Evolutionary conservation across 208 protist species (phyloP).

Genomic region (Leishmania martiniquensis): DNA sequence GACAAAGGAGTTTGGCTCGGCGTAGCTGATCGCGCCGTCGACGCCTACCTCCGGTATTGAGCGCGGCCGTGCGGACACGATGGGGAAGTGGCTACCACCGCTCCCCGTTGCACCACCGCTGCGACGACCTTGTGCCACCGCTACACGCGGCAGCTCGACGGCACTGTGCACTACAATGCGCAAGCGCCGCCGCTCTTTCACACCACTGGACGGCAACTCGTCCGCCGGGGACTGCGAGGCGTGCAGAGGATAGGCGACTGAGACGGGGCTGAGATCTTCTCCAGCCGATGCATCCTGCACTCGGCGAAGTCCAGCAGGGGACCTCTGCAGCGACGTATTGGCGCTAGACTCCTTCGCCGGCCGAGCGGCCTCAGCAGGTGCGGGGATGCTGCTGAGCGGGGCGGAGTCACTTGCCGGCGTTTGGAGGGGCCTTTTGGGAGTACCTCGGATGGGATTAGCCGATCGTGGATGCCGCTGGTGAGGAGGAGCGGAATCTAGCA

Average conservation of each 20-base stretch:
- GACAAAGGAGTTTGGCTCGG: constrained; percentile 66
- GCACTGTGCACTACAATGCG: constrained; percentile 58
- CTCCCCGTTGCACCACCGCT: background rate
- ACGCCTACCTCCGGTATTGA: constrained; percentile 19
- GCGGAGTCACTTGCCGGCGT: constrained; percentile 8
- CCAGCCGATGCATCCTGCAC: background rate
- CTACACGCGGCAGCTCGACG: constrained; percentile 62
- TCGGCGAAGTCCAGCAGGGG: background rate
- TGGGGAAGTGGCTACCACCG: background rate
- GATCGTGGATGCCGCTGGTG: background rate
- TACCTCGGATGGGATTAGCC: background rate
- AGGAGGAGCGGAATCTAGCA: background rate
- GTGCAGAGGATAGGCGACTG: background rate
- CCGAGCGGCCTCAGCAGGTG: background rate
- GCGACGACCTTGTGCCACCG: constrained; percentile 21
- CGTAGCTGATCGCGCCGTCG: constrained; percentile 33
- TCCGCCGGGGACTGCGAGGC: background rate
- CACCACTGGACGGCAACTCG: background rate
- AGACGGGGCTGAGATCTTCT: background rate
- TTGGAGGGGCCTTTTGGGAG: background rate
- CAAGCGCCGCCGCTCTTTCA: constrained; percentile 37
- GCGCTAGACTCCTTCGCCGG: background rate
- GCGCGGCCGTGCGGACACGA: constrained; percentile 22
- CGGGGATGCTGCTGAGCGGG: constrained; percentile 6
- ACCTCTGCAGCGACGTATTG: background rate